These are phyloP conservation scores for Euphrasia arctica DNA, from an alignment of 305 asterid genomes.

Conservation along the genomic window DNA sequence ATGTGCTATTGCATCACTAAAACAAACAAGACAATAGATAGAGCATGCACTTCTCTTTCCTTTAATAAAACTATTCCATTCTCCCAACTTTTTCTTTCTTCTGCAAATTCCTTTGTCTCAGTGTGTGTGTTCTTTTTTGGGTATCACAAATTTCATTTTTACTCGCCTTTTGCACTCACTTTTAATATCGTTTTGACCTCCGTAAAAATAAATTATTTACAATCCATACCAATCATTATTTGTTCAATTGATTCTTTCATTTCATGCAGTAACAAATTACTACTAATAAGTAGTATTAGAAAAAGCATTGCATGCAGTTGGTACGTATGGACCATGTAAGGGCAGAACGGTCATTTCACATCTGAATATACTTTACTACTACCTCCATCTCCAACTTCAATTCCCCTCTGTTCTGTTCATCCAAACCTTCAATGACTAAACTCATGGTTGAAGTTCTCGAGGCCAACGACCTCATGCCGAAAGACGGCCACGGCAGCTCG, in stretches of 20 bases:
- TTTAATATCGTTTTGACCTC: background rate
- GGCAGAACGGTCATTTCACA: no score
- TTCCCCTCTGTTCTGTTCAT: no score
- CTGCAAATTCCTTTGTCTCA: no score
- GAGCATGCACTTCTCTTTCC: slow-evolving; percentile 24
- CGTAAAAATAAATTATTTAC: background rate
- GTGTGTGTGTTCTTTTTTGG: no score
- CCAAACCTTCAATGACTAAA: slow-evolving; percentile 45
- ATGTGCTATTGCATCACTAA: slow-evolving; percentile 19
- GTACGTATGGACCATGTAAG: background rate
- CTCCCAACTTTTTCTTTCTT: background rate
- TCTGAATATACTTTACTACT: no score
- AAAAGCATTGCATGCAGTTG: slow-evolving; percentile 15
- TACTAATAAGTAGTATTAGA: background rate
- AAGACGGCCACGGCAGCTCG: slow-evolving; percentile 87
- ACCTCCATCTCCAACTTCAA: slow-evolving; percentile 2
- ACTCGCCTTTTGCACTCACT: background rate
- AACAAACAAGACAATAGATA: slow-evolving; percentile 12
- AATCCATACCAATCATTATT: no score
- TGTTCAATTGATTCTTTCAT: no score
- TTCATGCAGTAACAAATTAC: slow-evolving; percentile 8
- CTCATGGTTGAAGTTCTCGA: slow-evolving; percentile 77
- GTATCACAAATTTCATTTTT: no score
- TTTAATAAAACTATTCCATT: slow-evolving; percentile 8
- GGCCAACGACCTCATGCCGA: slow-evolving; percentile 88